A percentile compares a stretch with the other conserved stretches of the same genome.
phyloP scores from a whole-genome alignment of 192 early-diverging fungal species.

The Kickxella alabastrina region DNA sequence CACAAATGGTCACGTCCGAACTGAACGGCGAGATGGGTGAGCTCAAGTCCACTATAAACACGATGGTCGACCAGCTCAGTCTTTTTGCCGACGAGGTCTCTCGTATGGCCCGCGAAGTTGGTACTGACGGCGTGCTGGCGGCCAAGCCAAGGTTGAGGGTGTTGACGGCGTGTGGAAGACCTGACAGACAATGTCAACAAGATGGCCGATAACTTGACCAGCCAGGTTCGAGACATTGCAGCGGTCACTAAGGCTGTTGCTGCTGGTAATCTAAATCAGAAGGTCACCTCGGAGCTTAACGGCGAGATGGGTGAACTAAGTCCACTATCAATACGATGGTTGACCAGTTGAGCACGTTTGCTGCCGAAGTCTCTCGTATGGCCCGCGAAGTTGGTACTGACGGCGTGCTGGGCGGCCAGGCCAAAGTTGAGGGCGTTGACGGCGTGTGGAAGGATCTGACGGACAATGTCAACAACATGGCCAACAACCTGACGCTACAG shows the following conservation, averaged over 20 bases:
- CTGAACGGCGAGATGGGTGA: conserved; percentile 59
- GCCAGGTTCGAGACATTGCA: conserved; percentile 18
- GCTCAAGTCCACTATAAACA: conserved; percentile 58
- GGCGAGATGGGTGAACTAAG: conserved; percentile 11
- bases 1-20: conserved; percentile 52
- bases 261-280: conserved; percentile 49
- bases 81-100: conserved; percentile 60
- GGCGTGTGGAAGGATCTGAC: conserved; percentile 53
- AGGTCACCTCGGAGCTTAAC: not conserved
- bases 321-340: conserved; percentile 19
- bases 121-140: conserved; percentile 60
- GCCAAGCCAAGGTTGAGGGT: conserved; percentile 57
- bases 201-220: conserved; percentile 37
- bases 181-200: conserved; percentile 56
- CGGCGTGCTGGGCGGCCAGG: conserved; percentile 53
- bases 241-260: conserved; percentile 4
- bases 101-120: conserved; percentile 60
- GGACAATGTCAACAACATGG: conserved; percentile 58
- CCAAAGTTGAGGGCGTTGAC: conserved; percentile 40
- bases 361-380: conserved; percentile 50
- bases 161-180: conserved; percentile 57
- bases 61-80: conserved; percentile 29
- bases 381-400: conserved; percentile 54
- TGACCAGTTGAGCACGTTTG: conserved; percentile 48
- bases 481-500: conserved; percentile 56